These are phyloP conservation scores for Aspergillus quadrilineatus DNA, from an alignment of 2,329 filamentous ascomycete species.

Conservation along the genomic window DNA sequence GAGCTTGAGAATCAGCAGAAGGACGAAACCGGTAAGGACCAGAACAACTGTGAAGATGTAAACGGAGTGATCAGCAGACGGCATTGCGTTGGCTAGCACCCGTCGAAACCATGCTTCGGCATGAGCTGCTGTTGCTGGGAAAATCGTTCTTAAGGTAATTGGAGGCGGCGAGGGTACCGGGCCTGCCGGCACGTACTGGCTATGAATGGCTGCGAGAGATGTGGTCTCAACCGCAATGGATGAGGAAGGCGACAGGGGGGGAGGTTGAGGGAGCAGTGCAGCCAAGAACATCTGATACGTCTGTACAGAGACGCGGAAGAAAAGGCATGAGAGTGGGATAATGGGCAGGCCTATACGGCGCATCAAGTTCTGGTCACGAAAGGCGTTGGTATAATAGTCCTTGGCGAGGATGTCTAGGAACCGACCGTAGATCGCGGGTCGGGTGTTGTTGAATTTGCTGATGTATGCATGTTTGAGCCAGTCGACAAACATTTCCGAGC, in stretches of 20 bases:
- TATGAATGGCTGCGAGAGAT: slow-evolving; percentile 45
- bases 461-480: slow-evolving; percentile 98
- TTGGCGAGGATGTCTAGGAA: slow-evolving; percentile 94
- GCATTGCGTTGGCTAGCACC: slow-evolving; percentile 43
- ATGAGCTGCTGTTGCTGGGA: slow-evolving; percentile 54
- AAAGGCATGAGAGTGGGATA: slow-evolving; percentile 86
- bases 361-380: slow-evolving; percentile 84
- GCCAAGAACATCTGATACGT: slow-evolving; percentile 98
- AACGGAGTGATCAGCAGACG: slow-evolving; percentile 42
- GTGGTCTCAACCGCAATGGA: slow-evolving; percentile 36
- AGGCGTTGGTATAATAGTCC: slow-evolving; percentile 97
- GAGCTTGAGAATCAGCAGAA: slow-evolving; percentile 80
- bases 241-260: slow-evolving; percentile 56
- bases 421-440: slow-evolving; percentile 81
- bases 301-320: slow-evolving; percentile 90
- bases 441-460: slow-evolving; percentile 97
- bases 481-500: slow-evolving; percentile 95
- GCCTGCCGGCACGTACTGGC: slow-evolving; percentile 54
- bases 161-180: slow-evolving; percentile 66
- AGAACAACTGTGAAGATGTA: slow-evolving; percentile 69
- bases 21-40: slow-evolving; percentile 79
- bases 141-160: slow-evolving; percentile 55
- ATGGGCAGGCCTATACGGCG: slow-evolving; percentile 86
- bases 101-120: slow-evolving; percentile 40
- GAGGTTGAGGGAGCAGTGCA: slow-evolving; percentile 74